Evolutionary conservation across 805 yeast species (phyloP).

Genomic region (Cyberlindnera nakhonratchasimensis): DNA sequence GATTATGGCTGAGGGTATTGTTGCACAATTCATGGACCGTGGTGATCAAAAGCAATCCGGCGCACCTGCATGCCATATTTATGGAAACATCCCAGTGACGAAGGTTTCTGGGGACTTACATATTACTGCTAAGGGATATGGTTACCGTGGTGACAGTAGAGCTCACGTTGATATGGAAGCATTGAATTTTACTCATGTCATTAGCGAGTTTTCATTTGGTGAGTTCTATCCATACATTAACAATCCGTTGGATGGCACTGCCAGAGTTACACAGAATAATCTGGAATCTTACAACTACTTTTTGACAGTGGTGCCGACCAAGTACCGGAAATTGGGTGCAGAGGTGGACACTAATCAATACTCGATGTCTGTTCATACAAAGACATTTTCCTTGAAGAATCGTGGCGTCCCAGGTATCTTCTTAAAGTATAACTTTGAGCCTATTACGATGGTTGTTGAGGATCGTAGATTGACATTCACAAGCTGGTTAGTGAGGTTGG

Average conservation of each 20-base stretch:
- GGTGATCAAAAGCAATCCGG: slow-evolving; percentile 42
- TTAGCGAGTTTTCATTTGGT: slow-evolving; percentile 88
- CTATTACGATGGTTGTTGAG: slow-evolving; percentile 63
- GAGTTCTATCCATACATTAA: slow-evolving; percentile 80
- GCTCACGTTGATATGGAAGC: slow-evolving; percentile 44
- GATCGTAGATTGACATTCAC: slow-evolving; percentile 75
- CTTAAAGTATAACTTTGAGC: slow-evolving; percentile 85
- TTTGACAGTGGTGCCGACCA: slow-evolving; percentile 80
- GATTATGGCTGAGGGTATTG: slow-evolving; percentile 59
- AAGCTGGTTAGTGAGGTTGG: slow-evolving; percentile 72
- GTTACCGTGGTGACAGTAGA: slow-evolving; percentile 43
- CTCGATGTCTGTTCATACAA: slow-evolving; percentile 57
- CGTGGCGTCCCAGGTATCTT: slow-evolving; percentile 68
- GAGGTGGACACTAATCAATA: slow-evolving; percentile 81
- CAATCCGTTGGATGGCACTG: slow-evolving; percentile 84
- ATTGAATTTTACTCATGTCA: slow-evolving; percentile 78
- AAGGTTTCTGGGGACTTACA: slow-evolving; percentile 84
- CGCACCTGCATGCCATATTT: slow-evolving; percentile 79
- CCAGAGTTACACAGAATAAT: slow-evolving; percentile 48
- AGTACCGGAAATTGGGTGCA: slow-evolving; percentile 66
- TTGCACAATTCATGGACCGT: slow-evolving; percentile 57
- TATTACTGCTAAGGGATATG: slow-evolving; percentile 74
- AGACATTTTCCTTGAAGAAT: slow-evolving; percentile 19
- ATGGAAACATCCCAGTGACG: slow-evolving; percentile 79
- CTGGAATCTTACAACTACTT: slow-evolving; percentile 59